These are phyloP conservation scores for Bondarzewia mesenterica DNA, from an alignment of 1,284 basidiomycete species.

Conservation along the genomic window DNA sequence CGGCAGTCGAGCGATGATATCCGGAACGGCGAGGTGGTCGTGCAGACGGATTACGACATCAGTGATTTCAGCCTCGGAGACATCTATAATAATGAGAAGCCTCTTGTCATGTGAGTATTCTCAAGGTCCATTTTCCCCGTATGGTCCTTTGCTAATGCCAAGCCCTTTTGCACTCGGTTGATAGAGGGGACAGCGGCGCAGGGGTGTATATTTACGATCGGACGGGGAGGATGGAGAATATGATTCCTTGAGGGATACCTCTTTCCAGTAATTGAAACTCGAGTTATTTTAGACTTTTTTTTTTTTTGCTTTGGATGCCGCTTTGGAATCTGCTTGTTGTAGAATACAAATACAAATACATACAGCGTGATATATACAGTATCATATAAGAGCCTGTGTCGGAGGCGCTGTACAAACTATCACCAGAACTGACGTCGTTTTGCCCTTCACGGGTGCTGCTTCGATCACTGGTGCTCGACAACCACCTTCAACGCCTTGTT, in stretches of 20 bases:
- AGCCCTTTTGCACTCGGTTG: background rate
- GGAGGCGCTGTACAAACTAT: too few relatives aligned
- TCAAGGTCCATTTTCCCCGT: background rate
- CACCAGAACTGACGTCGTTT: too few relatives aligned
- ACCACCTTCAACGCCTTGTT: too few relatives aligned
- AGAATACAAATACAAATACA: too few relatives aligned
- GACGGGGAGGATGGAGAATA: background rate
- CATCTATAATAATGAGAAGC: slow-evolving; percentile 37
- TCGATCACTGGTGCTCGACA: too few relatives aligned
- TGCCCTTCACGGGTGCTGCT: too few relatives aligned
- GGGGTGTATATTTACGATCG: slow-evolving; percentile 12
- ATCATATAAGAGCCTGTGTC: too few relatives aligned
- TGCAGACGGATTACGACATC: slow-evolving; percentile 46
- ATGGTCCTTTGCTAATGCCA: background rate
- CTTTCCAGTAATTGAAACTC: too few relatives aligned
- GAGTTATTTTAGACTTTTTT: too few relatives aligned
- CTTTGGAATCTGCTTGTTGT: too few relatives aligned
- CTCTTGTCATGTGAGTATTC: slow-evolving; percentile 51
- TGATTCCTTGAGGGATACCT: background rate
- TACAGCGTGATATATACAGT: too few relatives aligned
- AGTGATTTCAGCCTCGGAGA: slow-evolving; percentile 55
- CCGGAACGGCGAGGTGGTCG: slow-evolving; percentile 41
- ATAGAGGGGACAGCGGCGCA: slow-evolving; percentile 12
- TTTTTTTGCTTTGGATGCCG: too few relatives aligned
- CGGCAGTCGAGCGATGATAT: slow-evolving; percentile 26